phyloP scores from a whole-genome alignment of 2,329 filamentous ascomycete genomes.

The Alternaria consortialis region DNA sequence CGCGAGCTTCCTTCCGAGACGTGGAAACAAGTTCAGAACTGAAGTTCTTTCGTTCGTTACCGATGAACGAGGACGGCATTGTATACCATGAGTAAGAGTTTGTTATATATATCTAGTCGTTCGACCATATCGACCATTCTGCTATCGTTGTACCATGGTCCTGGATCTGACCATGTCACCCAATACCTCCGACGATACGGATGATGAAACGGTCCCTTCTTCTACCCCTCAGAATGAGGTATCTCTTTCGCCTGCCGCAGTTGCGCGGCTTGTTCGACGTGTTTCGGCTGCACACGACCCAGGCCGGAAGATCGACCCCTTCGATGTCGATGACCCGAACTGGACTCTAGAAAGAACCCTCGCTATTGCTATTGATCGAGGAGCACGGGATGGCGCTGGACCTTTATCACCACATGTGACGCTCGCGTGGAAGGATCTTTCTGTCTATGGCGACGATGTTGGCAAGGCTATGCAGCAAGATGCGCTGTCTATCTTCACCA shows the following conservation, averaged over 20 bases:
- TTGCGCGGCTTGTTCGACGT: background rate
- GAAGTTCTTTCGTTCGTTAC: background rate
- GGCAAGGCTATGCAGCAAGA: background rate
- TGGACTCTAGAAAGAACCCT: background rate
- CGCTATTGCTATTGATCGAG: background rate
- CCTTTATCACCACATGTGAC: background rate
- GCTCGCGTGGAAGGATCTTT: background rate
- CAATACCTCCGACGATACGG: background rate
- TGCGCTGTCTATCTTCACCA: background rate
- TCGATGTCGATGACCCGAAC: background rate
- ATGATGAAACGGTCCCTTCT: background rate
- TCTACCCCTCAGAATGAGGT: background rate
- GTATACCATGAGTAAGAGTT: background rate
- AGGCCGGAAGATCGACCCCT: background rate
- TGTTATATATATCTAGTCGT: background rate
- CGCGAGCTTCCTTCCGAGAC: background rate
- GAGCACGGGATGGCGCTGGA: background rate
- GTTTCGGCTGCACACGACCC: background rate
- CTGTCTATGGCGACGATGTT: background rate
- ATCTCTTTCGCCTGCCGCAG: background rate
- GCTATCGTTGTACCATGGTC: background rate
- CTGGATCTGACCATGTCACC: background rate
- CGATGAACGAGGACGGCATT: background rate
- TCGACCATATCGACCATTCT: background rate
- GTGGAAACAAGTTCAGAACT: background rate